These are phyloP conservation scores for Mortierella sp. DNA, from an alignment of 371 early-diverging fungal species.

Conservation along the genomic window DNA sequence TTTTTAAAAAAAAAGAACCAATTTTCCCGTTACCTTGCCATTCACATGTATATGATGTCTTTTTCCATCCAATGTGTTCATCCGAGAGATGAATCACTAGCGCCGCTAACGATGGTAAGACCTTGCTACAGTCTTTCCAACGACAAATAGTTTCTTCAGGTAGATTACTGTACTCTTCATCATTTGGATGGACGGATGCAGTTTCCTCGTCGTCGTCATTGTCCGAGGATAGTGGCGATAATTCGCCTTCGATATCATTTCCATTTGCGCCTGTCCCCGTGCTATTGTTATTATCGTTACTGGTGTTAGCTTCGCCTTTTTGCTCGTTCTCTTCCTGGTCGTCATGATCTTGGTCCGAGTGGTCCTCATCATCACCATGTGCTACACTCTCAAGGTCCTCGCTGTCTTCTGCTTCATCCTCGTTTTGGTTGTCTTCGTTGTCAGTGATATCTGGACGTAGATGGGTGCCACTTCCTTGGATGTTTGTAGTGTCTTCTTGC, in stretches of 20 bases:
- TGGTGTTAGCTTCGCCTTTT: not conserved
- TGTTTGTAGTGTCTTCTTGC: slow-evolving; percentile 9
- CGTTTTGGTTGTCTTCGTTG: slow-evolving; percentile 13
- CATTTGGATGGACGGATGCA: slow-evolving; percentile 11
- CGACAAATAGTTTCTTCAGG: slow-evolving; percentile 59
- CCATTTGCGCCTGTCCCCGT: not conserved
- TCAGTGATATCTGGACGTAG: slow-evolving; percentile 2
- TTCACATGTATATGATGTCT: slow-evolving; percentile 71
- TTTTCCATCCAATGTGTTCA: slow-evolving; percentile 78
- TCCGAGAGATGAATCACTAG: slow-evolving; percentile 70
- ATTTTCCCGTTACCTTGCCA: slow-evolving; percentile 58
- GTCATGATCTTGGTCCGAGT: slow-evolving; percentile 10
- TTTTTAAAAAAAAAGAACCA: not conserved
- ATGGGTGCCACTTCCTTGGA: slow-evolving; percentile 1
- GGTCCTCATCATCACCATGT: slow-evolving; percentile 10
- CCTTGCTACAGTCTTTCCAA: slow-evolving; percentile 64
- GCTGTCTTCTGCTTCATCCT: slow-evolving; percentile 10
- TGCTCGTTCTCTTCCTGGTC: slow-evolving; percentile 2
- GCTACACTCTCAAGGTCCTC: slow-evolving; percentile 5
- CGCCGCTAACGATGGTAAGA: slow-evolving; percentile 58
- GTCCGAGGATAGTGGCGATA: slow-evolving; percentile 35
- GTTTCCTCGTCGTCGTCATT: slow-evolving; percentile 38
- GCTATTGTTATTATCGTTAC: not conserved
- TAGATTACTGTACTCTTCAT: slow-evolving; percentile 46
- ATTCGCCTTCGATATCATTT: slow-evolving; percentile 15